Percentiles rank a stretch among this genome's conserved stretches.
phyloP scores from a whole-genome alignment of 176 grass and related monocot species.

The Zea luxurians region DNA sequence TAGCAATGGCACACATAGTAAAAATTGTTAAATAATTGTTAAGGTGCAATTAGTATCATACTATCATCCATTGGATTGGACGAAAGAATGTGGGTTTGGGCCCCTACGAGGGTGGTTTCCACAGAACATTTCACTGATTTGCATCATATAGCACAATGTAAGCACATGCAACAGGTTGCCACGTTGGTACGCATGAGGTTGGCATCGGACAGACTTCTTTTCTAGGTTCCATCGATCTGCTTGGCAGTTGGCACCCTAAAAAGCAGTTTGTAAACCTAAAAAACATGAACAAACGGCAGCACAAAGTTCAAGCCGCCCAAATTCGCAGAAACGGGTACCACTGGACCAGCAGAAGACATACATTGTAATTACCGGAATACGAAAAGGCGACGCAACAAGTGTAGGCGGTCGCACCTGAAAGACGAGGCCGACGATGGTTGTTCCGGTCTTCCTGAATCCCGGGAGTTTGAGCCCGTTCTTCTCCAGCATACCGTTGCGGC shows the following conservation, averaged over 20 bases:
- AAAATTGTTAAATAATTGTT: neutral
- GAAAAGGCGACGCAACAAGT: neutral
- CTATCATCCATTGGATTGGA: neutral
- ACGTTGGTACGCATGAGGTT: neutral
- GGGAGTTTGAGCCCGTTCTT: constrained; percentile 67
- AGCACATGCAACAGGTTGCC: neutral
- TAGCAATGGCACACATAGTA: neutral
- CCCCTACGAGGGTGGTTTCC: neutral
- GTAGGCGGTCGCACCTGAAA: constrained; percentile 52
- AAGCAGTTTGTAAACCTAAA: too few relatives aligned
- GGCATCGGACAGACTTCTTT: neutral
- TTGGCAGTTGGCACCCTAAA: neutral
- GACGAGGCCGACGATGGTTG: constrained; percentile 89
- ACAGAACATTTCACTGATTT: neutral
- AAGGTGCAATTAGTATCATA: neutral
- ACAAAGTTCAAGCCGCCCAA: neutral
- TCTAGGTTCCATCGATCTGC: neutral
- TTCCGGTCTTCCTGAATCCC: constrained; percentile 78
- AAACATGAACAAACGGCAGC: neutral
- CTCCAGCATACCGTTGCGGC: constrained; percentile 66
- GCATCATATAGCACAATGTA: neutral
- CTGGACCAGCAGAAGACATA: neutral
- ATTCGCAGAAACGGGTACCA: neutral
- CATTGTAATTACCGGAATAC: neutral
- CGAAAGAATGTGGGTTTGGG: neutral